Evolutionary conservation across 108 stramenopile genomes (phyloP).

Genomic region (Seminavis robusta): DNA sequence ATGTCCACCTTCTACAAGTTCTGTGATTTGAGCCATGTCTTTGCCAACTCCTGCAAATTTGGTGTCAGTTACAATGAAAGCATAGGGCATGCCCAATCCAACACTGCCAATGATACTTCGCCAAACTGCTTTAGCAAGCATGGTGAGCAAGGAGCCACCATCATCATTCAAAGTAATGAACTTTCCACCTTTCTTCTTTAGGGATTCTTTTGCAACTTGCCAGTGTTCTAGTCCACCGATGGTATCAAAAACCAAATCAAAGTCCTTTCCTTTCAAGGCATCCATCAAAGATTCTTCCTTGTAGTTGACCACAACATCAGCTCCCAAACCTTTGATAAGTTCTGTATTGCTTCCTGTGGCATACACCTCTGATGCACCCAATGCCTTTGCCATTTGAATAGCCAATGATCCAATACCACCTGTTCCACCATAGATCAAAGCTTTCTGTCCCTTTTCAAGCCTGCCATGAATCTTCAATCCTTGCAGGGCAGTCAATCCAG

Average conservation of each 20-base stretch:
- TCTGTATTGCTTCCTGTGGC: slow-evolving; percentile 13
- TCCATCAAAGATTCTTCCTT: slow-evolving; percentile 1
- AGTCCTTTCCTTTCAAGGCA: slow-evolving; percentile 11
- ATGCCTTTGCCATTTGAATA: slow-evolving; percentile 27
- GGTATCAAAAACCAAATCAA: slow-evolving; percentile 24
- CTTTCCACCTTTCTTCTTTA: slow-evolving; percentile 2
- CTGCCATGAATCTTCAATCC: slow-evolving; percentile 5
- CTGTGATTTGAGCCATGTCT: no score
- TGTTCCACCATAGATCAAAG: slow-evolving; percentile 25
- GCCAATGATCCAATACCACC: slow-evolving; percentile 37
- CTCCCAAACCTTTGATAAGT: slow-evolving; percentile 16
- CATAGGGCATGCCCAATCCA: no score
- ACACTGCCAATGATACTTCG: no score
- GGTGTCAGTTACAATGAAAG: no score
- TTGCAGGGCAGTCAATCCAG: slow-evolving; percentile 23
- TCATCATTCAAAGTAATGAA: slow-evolving; percentile 14
- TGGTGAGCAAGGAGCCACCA: no score
- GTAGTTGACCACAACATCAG: slow-evolving; percentile 23
- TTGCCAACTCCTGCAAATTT: no score
- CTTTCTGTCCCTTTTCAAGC: slow-evolving; percentile 16
- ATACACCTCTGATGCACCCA: slow-evolving; percentile 16
- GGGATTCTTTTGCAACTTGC: slow-evolving; percentile 6
- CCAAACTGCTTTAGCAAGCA: no score
- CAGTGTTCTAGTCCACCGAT: slow-evolving; percentile 13
- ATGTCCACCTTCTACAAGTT: no score